Evolutionary conservation across 192 early-diverging fungal species (phyloP).

Genomic region (Phlyctochytrium planicorne): DNA sequence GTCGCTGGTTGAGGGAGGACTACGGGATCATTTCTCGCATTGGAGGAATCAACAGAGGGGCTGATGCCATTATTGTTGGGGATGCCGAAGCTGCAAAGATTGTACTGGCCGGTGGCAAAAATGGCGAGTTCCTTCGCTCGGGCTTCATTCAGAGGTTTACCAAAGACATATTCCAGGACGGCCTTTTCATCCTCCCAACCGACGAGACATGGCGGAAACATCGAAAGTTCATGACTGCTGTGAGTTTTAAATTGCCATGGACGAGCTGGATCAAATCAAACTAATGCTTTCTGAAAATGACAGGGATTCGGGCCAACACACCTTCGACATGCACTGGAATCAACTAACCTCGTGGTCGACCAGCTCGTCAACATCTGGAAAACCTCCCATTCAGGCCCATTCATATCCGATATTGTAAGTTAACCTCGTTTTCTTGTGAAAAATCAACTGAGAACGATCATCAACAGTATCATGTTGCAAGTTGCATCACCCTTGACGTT

Average conservation of each 20-base stretch:
- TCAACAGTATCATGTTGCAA: not conserved
- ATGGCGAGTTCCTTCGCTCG: not conserved
- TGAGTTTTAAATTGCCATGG: too few relatives aligned
- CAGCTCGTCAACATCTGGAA: not conserved
- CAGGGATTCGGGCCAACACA: not conserved
- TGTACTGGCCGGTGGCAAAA: not conserved
- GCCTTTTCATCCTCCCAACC: not conserved
- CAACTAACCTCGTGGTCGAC: not conserved
- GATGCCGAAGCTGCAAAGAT: not conserved
- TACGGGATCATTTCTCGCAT: not conserved
- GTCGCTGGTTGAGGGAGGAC: not conserved
- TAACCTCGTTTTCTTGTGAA: too few relatives aligned
- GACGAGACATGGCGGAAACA: slow-evolving; percentile 1
- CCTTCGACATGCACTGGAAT: not conserved
- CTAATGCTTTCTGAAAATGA: too few relatives aligned
- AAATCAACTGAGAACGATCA: not conserved
- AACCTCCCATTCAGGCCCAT: not conserved
- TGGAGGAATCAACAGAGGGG: not conserved
- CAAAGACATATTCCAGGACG: not conserved
- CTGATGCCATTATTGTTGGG: not conserved
- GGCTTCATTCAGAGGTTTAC: not conserved
- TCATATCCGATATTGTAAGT: not conserved
- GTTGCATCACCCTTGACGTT: not conserved
- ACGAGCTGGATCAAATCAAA: too few relatives aligned
- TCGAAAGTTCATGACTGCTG: not conserved